phyloP scores from a whole-genome alignment of 2,329 filamentous ascomycete genomes.

The Arthrobotrys sinensis region DNA sequence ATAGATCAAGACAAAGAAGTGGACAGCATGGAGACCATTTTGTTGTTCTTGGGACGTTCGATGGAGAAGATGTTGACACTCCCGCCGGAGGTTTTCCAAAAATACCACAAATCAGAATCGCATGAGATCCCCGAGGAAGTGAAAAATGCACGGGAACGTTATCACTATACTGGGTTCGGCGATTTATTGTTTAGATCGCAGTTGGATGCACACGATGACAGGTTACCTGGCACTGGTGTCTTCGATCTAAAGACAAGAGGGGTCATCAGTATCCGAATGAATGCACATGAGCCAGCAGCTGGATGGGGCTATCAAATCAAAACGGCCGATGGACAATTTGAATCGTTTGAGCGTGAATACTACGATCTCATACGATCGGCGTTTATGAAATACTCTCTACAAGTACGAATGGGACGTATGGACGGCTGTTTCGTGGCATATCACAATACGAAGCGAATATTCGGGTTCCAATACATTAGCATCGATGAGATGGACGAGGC shows the following conservation, averaged over 20 bases:
- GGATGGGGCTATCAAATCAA: slow-evolving; percentile 91
- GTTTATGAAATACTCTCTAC: slow-evolving; percentile 95
- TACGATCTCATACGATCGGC: slow-evolving; percentile 96
- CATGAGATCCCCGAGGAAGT: slow-evolving; percentile 81
- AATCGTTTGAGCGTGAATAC: slow-evolving; percentile 95
- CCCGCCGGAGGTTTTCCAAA: slow-evolving; percentile 85
- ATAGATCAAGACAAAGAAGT: slow-evolving; percentile 97
- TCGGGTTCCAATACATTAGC: slow-evolving; percentile 95
- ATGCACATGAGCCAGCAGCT: slow-evolving; percentile 78
- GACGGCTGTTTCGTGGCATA: slow-evolving; percentile 98
- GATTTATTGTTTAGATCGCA: slow-evolving; percentile 96
- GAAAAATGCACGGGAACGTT: slow-evolving; percentile 80
- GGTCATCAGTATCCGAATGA: slow-evolving; percentile 92
- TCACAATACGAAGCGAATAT: slow-evolving; percentile 94
- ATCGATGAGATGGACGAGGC: slow-evolving; percentile 89
- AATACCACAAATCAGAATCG: slow-evolving; percentile 80
- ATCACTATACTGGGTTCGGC: slow-evolving; percentile 87
- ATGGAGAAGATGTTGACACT: slow-evolving; percentile 96
- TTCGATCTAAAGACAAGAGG: slow-evolving; percentile 97
- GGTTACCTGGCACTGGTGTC: slow-evolving; percentile 90
- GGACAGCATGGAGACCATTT: slow-evolving; percentile 81
- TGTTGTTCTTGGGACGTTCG: slow-evolving; percentile 93
- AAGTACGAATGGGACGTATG: slow-evolving; percentile 98
- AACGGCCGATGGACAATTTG: slow-evolving; percentile 80
- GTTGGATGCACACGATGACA: slow-evolving; percentile 87